Conservation (phyloP, 495 filamentous ascomycete genomes). For the Aspergillus homomorphus region DNA sequence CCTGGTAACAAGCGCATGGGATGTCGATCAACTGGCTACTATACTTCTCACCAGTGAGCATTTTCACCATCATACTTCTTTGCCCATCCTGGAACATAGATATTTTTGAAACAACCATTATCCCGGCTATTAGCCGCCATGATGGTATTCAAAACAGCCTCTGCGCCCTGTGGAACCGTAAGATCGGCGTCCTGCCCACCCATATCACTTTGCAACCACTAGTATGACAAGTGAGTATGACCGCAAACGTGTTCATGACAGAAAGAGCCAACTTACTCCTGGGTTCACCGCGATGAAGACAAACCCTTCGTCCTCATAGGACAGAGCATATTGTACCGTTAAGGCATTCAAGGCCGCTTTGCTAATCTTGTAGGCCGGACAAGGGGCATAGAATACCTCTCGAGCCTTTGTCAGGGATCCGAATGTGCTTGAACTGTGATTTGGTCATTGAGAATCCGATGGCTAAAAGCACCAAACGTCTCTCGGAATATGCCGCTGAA, state of each 20-base stretch:
- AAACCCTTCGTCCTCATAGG: conserved; percentile 34
- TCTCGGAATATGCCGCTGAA: too few species aligned
- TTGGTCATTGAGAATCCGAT: too few species aligned
- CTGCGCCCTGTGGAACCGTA: conserved; percentile 32
- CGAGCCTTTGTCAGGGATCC: conserved; percentile 30
- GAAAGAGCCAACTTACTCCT: conserved; percentile 29
- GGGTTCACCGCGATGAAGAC: conserved; percentile 38
- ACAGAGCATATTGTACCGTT: conserved; percentile 41
- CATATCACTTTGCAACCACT: conserved; percentile 47
- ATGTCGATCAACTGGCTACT: too few species aligned
- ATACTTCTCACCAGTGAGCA: too few species aligned
- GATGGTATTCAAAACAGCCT: conserved; percentile 33
- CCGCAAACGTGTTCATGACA: not conserved
- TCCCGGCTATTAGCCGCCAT: conserved; percentile 22
- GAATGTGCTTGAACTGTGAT: too few species aligned
- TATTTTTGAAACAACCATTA: conserved; percentile 41
- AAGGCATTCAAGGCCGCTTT: conserved; percentile 46
- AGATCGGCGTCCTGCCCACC: conserved; percentile 40
- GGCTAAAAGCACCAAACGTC: too few species aligned
- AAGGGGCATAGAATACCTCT: conserved; percentile 18
- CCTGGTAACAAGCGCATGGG: too few species aligned
- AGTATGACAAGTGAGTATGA: not conserved
- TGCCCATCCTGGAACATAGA: conserved; percentile 38
- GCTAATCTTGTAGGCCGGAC: conserved; percentile 46
- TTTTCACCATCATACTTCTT: too few species aligned